Base-by-base conservation (phyloP, 495 filamentous ascomycete species). In the Trichocladium antarcticum region DNA sequence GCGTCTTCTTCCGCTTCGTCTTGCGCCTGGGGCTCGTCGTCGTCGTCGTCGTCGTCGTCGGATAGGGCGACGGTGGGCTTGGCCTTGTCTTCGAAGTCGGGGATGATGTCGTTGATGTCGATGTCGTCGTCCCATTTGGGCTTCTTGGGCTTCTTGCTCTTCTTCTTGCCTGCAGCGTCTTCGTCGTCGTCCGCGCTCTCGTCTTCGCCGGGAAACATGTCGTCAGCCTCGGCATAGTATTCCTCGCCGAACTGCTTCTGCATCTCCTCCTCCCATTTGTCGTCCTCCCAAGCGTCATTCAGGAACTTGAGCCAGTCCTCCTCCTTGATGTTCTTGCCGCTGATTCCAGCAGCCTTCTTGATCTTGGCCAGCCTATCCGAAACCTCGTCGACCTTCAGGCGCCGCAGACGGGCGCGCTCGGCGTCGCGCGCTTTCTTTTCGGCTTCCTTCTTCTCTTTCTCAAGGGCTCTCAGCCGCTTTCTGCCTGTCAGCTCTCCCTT, bases 121-220 rank as follows among this genome's bases (percentile, higher is more conserved):
- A 97, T 95, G 58, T 98, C 92, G 56, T 95, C 87, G 50, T 94
- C 85, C 86, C 89, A 98, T 47, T 81, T 85, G 16, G 92, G 92
- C 73, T 98, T 98, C 73, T 87, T 92, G 15, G 77, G 66, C 50
- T 78, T 80, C 50, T 76, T 80, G 54, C 74, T 76, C 53, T 69
- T 71, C 27, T 54, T 54, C 11, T 58, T 51, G 42, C 40, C 37
- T 22, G 51, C 57, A 10, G 16, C 64, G 2, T 49, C 59, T 12
- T 60, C 57, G 0, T 58, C 55, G 41, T 60, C 58, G 1, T 56
- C 53, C 1, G 54, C 66, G 17, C 74, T 73, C 20, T 70, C 68
- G 1, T 62, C 70, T 16, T 71, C 70, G n/a, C 62, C 72, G 21
- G 60, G 61, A 11, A 64, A 68, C 20, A 62, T 66, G 2, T 50